Evolutionary conservation across 2,329 filamentous ascomycete genomes (phyloP), one percentile per base, ranked within the genome.

Genomic region (Trichophaea hybrida): DNA sequence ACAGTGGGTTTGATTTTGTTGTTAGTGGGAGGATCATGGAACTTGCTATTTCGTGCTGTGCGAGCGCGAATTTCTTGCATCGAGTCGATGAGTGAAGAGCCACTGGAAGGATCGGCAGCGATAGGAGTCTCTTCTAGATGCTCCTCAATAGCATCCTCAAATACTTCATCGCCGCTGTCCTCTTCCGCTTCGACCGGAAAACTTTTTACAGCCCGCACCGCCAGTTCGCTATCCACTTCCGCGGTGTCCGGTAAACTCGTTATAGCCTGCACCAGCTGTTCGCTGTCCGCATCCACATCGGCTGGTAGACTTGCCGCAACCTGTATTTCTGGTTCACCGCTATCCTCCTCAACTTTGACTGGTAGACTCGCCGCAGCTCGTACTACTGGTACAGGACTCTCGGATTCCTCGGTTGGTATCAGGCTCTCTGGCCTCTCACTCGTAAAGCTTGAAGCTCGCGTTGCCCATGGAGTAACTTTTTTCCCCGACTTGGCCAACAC

Each of bases 391-490:
- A 6, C 40, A 6, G 24, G 24, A 24, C 24, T 24, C 24, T 24
- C 24, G 24, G 24, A 24, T 24, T 24, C 24, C 24, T 24, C 24
- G 3, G 24, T 24, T 24, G n/a, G 38, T 15, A 10, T 15, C 10
- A 12, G 1, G 34, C 50, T 53, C 4, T 53, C 50, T 24, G 50
- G 50, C 33, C 50, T 53, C 50, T 53, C 50, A 32, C 32, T 35
- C 13, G n/a, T n/a, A 37, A 53, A 53, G 6, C 32, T 35, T 8
- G 10, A 13, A 12, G 50, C 50, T 10, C 53, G 5, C 34, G 53
- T 43, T 31, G 37, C 53, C 53, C 53, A 55, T n/a, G 53, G 53
- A 15, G 53, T 55, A 40, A 55, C 38, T 35, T 32, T 40, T 35
- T 55, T 40, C 31, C 53, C 53, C 5, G 34, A 40, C 37, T 35